A percentile compares a stretch with the other conserved stretches of the same genome.
Evolutionary conservation across 352 stramenopile genomes (phyloP).

Genomic region (Thraustochytrium sp.): DNA sequence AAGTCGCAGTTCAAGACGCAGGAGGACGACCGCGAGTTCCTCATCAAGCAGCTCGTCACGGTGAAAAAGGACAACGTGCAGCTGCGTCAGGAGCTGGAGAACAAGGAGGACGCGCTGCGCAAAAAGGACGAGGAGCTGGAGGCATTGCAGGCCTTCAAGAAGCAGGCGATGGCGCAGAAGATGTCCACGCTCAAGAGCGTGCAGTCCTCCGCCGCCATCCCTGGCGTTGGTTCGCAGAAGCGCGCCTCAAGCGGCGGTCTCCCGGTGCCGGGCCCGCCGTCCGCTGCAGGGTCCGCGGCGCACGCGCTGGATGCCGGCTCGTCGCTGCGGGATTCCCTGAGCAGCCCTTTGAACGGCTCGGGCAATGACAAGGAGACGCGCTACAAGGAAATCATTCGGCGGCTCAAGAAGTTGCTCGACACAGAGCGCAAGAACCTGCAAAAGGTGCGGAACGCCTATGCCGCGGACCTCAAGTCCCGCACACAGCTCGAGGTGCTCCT

Average conservation of each 20-base stretch:
- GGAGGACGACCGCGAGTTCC: constrained; percentile 85
- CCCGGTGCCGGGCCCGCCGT: background rate
- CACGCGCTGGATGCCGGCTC: background rate
- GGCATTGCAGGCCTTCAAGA: constrained; percentile 21
- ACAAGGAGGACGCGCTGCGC: constrained; percentile 54
- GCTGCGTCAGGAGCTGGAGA: constrained; percentile 62
- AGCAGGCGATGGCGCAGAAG: background rate
- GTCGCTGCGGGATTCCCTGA: background rate
- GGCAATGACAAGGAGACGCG: constrained; percentile 59
- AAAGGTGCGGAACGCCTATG: constrained; percentile 66
- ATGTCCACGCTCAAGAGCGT: background rate
- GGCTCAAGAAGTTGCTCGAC: constrained; percentile 76
- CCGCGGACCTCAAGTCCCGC: constrained; percentile 62
- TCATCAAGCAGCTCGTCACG: constrained; percentile 79
- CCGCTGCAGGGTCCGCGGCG: background rate
- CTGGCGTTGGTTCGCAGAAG: too few species aligned
- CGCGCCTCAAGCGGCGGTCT: background rate
- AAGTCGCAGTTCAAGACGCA: constrained; percentile 82
- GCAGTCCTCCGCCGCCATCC: background rate
- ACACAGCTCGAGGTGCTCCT: constrained; percentile 71
- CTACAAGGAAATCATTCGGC: constrained; percentile 86
- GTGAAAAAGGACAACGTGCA: constrained; percentile 83
- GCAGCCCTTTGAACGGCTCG: background rate
- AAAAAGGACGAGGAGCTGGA: constrained; percentile 48
- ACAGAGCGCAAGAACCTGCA: constrained; percentile 70